Percentiles rank a stretch among this genome's conserved stretches.
Conservation (phyloP, 163 green algal species). For the Scenedesmus sp. region DNA sequence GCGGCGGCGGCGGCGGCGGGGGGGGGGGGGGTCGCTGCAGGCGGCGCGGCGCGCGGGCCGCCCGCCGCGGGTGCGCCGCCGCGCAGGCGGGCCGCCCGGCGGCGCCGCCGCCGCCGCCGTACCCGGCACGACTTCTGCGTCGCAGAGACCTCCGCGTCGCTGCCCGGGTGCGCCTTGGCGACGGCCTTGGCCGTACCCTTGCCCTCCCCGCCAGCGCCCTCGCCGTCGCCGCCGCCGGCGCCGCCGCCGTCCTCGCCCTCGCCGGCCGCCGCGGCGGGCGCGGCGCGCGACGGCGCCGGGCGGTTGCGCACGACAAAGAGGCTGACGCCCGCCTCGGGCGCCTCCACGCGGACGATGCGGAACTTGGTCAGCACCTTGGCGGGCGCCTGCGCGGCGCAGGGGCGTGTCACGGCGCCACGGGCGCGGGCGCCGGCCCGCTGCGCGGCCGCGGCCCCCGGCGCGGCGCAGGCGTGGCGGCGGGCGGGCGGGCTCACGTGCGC, state of each 20-base stretch:
- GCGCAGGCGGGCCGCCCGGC: too few species aligned
- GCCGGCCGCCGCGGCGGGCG: neutral
- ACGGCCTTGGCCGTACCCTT: neutral
- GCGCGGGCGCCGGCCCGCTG: too few species aligned
- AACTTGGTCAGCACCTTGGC: constrained; percentile 20
- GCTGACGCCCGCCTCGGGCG: constrained; percentile 16
- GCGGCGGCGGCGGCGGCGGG: too few species aligned
- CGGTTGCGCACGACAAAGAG: constrained; percentile 31
- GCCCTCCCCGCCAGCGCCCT: neutral
- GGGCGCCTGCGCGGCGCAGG: constrained; percentile 11
- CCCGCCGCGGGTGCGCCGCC: too few species aligned
- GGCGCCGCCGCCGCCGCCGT: too few species aligned
- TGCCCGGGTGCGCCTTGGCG: constrained; percentile 5
- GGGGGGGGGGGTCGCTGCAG: too few species aligned
- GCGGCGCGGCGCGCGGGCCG: too few species aligned
- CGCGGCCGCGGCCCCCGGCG: too few species aligned
- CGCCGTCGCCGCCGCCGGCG: constrained; percentile 2
- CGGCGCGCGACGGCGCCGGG: neutral
- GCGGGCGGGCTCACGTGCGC: too few species aligned
- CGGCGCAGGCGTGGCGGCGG: too few species aligned
- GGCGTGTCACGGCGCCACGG: too few species aligned
- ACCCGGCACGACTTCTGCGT: constrained; percentile 21
- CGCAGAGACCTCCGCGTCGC: constrained; percentile 14
- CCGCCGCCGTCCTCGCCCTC: neutral
- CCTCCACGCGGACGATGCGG: constrained; percentile 20